These are phyloP conservation scores for Boletus rufocinnamomeus DNA, from an alignment of 768 basidiomycete genomes.

Conservation along the genomic window DNA sequence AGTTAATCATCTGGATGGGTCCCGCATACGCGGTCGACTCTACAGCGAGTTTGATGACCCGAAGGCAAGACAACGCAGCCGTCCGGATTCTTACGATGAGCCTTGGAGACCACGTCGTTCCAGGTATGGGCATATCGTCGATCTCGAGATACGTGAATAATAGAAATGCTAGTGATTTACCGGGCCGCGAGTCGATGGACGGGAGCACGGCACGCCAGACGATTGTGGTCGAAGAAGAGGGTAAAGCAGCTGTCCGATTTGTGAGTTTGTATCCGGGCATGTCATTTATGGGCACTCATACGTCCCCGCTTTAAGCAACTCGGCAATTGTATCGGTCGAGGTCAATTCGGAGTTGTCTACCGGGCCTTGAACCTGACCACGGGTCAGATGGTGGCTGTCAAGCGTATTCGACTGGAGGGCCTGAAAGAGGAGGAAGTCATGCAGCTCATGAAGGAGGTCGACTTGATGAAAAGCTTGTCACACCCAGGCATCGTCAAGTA, in stretches of 20 bases:
- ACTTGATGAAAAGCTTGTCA: constrained; percentile 83
- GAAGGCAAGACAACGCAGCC: constrained; percentile 49
- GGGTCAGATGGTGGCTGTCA: constrained; percentile 99
- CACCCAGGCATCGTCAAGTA: constrained; percentile 98
- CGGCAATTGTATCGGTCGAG: constrained; percentile 94
- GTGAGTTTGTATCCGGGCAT: constrained; percentile 49
- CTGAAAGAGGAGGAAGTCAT: constrained; percentile 88
- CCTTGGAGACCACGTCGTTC: constrained; percentile 56
- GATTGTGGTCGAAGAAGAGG: constrained; percentile 78
- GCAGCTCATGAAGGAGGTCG: constrained; percentile 93
- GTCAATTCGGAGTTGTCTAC: constrained; percentile 96
- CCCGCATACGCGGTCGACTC: constrained; percentile 59
- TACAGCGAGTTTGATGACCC: constrained; percentile 72
- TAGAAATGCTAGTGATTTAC: constrained; percentile 66
- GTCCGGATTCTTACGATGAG: constrained; percentile 73
- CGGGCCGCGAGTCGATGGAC: constrained; percentile 61
- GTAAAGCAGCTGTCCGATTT: constrained; percentile 76
- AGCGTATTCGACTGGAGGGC: constrained; percentile 88
- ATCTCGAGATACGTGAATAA: constrained; percentile 54
- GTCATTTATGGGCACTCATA: constrained; percentile 12
- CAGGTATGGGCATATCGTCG: constrained; percentile 74
- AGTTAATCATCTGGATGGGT: constrained; percentile 36
- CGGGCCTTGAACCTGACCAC: constrained; percentile 91
- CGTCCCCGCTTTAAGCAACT: constrained; percentile 67
- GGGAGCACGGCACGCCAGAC: constrained; percentile 66